Evolutionary conservation across 2,329 filamentous ascomycete genomes (phyloP).

Genomic region (Botrytis sinoallii): DNA sequence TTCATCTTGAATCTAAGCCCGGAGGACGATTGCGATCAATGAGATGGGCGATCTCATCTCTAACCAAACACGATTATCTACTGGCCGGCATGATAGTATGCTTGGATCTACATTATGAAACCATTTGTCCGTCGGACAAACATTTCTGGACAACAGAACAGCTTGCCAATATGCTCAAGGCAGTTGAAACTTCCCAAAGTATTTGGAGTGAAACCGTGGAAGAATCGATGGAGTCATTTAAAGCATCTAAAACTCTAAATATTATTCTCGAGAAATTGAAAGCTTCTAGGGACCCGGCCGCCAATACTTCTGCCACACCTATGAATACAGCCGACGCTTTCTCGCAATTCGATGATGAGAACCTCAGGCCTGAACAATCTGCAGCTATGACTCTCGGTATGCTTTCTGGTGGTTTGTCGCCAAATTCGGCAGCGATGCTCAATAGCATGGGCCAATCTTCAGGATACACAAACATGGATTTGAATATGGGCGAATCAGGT

Average conservation of each 20-base stretch:
- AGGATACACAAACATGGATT: conserved; percentile 33
- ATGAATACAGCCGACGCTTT: conserved; percentile 32
- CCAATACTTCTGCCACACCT: conserved; percentile 12
- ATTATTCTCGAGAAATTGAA: conserved; percentile 81
- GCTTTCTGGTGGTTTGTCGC: conserved; percentile 58
- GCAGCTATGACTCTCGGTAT: conserved; percentile 70
- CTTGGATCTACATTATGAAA: conserved; percentile 75
- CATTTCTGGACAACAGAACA: conserved; percentile 58
- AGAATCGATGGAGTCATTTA: conserved; percentile 83
- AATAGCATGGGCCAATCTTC: conserved; percentile 38
- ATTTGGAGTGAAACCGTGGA: conserved; percentile 82
- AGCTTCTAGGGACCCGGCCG: conserved; percentile 40
- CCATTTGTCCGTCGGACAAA: conserved; percentile 43
- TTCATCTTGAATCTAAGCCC: conserved; percentile 71
- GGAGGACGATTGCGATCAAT: conserved; percentile 69
- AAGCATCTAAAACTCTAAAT: conserved; percentile 75
- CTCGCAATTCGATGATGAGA: conserved; percentile 41
- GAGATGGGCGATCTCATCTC: conserved; percentile 74
- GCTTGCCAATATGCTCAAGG: conserved; percentile 70
- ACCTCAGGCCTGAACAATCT: conserved; percentile 60
- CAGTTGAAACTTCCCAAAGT: conserved; percentile 66
- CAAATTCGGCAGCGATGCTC: conserved; percentile 41
- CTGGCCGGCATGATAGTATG: conserved; percentile 81
- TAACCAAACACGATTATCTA: conserved; percentile 76
- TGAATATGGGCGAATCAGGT: conserved; percentile 34